Evolutionary conservation across 805 yeast species (phyloP), one percentile per base, ranked within the genome.

Genomic region (Starmerella apicola): DNA sequence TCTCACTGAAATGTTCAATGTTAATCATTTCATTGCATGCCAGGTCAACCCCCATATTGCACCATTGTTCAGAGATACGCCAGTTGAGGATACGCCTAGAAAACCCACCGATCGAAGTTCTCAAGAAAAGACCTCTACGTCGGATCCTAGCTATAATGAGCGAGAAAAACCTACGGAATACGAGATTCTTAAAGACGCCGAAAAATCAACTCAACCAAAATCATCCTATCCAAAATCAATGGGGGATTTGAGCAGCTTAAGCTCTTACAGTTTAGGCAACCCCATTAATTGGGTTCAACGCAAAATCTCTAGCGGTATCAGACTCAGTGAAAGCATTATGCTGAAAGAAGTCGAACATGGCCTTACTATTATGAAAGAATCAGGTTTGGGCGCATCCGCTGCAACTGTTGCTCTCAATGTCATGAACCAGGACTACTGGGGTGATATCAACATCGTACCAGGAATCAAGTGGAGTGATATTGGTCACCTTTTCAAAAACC

Each of bases 31-130:
- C 46, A 85, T 91, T 51, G 98, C 96, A 0, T 88, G 94, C 34
- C 99, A 91, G 58, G 98, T 91, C 1, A 91, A 91, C 55, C 94
- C 96, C 0, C 98, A 91, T 57, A 94, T 91, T 13, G 82, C 81
- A 2, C 98, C 98, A 0, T 70, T 88, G 37, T 65, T 91, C 27
- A 32, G 24, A 4, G 29, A 38, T 16, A 36, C 10, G 16, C 10
- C 17, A 8, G 19, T 16, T 9, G 32, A 12, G 9, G 18, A 6
- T 16, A 21, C 12, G 12, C 32, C 32, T 4, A 6, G 16, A 12
- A 12, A 28, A 13, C 21, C 18, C 6, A 17, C 17, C 21, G 25
- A 20, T 16, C 16, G 10, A 9, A 9, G 5, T 10, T n/a, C 34
- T 4, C 5, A 21, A 15, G 8, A 9, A 8, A 20, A 32, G 5